Conservation (phyloP, 805 yeast genomes). For the Blastobotrys terrestris region DNA sequence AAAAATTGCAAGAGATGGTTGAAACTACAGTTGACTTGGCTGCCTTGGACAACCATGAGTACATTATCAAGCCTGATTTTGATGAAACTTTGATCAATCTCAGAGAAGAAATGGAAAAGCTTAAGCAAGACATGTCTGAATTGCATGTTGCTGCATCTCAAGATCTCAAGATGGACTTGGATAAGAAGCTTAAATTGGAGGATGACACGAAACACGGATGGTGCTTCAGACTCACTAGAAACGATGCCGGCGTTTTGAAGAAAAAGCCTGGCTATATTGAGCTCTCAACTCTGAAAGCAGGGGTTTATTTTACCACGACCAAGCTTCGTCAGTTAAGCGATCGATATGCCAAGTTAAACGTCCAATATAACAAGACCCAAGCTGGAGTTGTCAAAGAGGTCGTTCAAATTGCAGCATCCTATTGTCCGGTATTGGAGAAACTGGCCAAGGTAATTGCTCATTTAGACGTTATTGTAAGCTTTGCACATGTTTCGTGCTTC, state of each 20-base stretch:
- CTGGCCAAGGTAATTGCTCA: conserved; percentile 60
- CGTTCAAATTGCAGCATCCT: conserved; percentile 72
- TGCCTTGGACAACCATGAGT: conserved; percentile 76
- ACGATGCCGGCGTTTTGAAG: conserved; percentile 77
- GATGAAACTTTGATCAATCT: conserved; percentile 67
- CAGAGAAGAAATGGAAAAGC: conserved; percentile 51
- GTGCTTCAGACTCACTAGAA: conserved; percentile 87
- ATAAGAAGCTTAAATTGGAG: conserved; percentile 84
- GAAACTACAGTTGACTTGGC: conserved; percentile 88
- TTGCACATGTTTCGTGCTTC: conserved; percentile 76
- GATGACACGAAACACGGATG: conserved; percentile 85
- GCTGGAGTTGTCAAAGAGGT: conserved; percentile 75
- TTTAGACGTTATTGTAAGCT: conserved; percentile 76
- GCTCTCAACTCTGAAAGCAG: conserved; percentile 89
- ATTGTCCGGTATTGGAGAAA: conserved; percentile 68
- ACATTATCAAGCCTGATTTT: conserved; percentile 81
- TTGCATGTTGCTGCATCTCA: conserved; percentile 56
- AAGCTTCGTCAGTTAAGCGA: conserved; percentile 54
- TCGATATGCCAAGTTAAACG: conserved; percentile 51
- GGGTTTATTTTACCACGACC: conserved; percentile 81
- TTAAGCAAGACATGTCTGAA: conserved; percentile 51
- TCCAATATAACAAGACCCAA: conserved; percentile 70
- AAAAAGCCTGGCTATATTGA: conserved; percentile 58
- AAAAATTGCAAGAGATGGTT: conserved; percentile 73
- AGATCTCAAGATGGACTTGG: conserved; percentile 74